Conservation (phyloP, 352 stramenopile species). For the Phytophthora vignae region DNA sequence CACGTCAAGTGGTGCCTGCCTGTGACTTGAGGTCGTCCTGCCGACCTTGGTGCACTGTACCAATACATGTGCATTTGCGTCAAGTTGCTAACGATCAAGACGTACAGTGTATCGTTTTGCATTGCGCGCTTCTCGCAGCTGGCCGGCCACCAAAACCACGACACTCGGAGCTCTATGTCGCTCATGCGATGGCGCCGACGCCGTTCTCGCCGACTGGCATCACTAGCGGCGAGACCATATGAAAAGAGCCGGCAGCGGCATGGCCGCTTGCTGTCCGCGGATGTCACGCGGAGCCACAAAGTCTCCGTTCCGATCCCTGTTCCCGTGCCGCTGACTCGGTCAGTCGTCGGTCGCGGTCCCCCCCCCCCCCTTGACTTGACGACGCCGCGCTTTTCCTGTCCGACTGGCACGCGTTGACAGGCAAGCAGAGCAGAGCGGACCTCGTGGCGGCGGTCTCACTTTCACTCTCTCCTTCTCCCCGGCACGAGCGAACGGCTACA, state of each 20-base stretch:
- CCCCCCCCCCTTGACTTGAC: background rate
- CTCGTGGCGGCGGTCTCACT: constrained; percentile 17
- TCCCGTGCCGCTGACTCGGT: constrained; percentile 23
- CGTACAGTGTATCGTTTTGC: background rate
- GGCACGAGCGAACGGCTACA: constrained; percentile 15
- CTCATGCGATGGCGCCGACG: constrained; percentile 12
- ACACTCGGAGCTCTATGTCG: constrained; percentile 4
- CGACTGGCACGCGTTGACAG: constrained; percentile 18
- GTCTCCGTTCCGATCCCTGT: constrained; percentile 18
- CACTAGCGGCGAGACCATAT: constrained; percentile 24
- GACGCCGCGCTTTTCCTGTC: constrained; percentile 22
- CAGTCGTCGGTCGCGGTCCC: constrained; percentile 12
- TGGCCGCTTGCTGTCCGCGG: constrained; percentile 26
- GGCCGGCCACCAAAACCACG: background rate
- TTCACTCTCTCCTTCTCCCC: constrained; percentile 32
- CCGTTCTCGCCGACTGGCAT: constrained; percentile 12
- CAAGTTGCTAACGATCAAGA: constrained; percentile 24
- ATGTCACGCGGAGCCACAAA: constrained; percentile 30
- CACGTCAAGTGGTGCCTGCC: background rate
- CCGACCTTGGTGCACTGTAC: constrained; percentile 13
- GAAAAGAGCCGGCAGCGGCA: constrained; percentile 30
- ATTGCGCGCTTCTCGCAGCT: constrained; percentile 1
- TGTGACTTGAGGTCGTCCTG: constrained; percentile 18
- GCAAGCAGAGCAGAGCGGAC: background rate
- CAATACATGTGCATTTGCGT: constrained; percentile 15